Evolutionary conservation across 352 stramenopile species (phyloP).

Genomic region (Globisporangium okanoganense): DNA sequence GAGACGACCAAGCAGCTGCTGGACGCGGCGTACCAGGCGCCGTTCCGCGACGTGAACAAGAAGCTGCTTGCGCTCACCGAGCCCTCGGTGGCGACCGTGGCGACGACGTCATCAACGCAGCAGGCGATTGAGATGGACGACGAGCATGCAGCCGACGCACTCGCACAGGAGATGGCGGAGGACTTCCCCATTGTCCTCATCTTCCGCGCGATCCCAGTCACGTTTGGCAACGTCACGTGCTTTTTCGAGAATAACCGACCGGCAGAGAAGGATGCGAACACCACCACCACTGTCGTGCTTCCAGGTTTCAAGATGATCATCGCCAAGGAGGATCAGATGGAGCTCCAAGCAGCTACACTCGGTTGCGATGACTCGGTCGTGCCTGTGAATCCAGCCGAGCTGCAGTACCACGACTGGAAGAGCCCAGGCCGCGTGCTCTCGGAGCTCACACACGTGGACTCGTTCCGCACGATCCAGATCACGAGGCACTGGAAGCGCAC

Average conservation of each 20-base stretch:
- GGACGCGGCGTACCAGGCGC: slow-evolving; percentile 43
- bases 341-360: slow-evolving; percentile 8
- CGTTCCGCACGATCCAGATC: slow-evolving; percentile 60
- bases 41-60: slow-evolving; percentile 41
- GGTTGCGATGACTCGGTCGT: not conserved
- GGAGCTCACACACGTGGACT: slow-evolving; percentile 53
- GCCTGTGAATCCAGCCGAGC: not conserved
- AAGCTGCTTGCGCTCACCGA: slow-evolving; percentile 45
- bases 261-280: slow-evolving; percentile 15
- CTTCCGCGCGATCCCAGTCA: slow-evolving; percentile 60
- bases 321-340: slow-evolving; percentile 37
- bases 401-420: slow-evolving; percentile 49
- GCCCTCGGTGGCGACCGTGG: slow-evolving; percentile 13
- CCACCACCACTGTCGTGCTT: slow-evolving; percentile 29
- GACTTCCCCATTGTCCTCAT: slow-evolving; percentile 71
- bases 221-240: slow-evolving; percentile 66
- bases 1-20: slow-evolving; percentile 12
- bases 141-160: slow-evolving; percentile 61
- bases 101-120: not conserved
- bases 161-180: slow-evolving; percentile 56
- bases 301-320: slow-evolving; percentile 83
- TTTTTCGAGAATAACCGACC: slow-evolving; percentile 54
- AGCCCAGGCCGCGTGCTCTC: slow-evolving; percentile 38
- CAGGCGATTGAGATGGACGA: slow-evolving; percentile 49
- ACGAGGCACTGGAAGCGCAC: slow-evolving; percentile 53